Evolutionary conservation across 768 basidiomycete species (phyloP).

Genomic region (Flagelloscypha sp.): DNA sequence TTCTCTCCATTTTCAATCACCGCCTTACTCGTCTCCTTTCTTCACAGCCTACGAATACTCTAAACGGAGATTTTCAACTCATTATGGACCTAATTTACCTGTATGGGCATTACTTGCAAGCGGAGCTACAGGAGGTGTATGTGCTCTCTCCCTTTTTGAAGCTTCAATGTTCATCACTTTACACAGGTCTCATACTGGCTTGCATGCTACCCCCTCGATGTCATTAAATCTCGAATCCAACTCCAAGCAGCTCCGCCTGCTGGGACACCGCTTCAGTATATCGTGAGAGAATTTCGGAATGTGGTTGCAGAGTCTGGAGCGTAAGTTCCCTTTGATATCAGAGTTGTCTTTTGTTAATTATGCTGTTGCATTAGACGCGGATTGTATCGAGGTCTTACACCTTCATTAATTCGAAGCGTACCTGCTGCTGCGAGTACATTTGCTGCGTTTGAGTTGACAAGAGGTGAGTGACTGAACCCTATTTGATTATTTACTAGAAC

Average conservation of each 20-base stretch:
- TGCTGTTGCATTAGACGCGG: slow-evolving; percentile 36
- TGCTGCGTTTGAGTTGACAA: slow-evolving; percentile 76
- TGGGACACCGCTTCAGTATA: slow-evolving; percentile 70
- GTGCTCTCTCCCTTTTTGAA: slow-evolving; percentile 17
- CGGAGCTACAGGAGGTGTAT: slow-evolving; percentile 75
- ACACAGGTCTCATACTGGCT: slow-evolving; percentile 84
- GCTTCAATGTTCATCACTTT: slow-evolving; percentile 5
- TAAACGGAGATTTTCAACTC: slow-evolving; percentile 63
- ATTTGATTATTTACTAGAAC: background rate
- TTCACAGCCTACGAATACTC: slow-evolving; percentile 77
- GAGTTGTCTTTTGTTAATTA: background rate
- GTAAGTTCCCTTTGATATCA: slow-evolving; percentile 40
- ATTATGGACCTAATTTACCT: slow-evolving; percentile 62
- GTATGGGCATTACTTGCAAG: slow-evolving; percentile 81
- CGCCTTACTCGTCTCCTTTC: slow-evolving; percentile 2
- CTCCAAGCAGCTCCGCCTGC: slow-evolving; percentile 65
- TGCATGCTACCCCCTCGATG: slow-evolving; percentile 86
- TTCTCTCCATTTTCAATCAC: background rate
- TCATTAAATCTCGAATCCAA: slow-evolving; percentile 88
- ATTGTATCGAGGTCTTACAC: slow-evolving; percentile 66
- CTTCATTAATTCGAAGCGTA: slow-evolving; percentile 57
- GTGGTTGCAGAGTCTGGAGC: slow-evolving; percentile 66
- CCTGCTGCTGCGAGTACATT: slow-evolving; percentile 90
- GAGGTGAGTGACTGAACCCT: slow-evolving; percentile 37
- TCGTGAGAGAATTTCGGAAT: slow-evolving; percentile 55